Evolutionary conservation across 768 basidiomycete species (phyloP), one percentile per base, ranked within the genome.

Genomic region (Mycena metata): DNA sequence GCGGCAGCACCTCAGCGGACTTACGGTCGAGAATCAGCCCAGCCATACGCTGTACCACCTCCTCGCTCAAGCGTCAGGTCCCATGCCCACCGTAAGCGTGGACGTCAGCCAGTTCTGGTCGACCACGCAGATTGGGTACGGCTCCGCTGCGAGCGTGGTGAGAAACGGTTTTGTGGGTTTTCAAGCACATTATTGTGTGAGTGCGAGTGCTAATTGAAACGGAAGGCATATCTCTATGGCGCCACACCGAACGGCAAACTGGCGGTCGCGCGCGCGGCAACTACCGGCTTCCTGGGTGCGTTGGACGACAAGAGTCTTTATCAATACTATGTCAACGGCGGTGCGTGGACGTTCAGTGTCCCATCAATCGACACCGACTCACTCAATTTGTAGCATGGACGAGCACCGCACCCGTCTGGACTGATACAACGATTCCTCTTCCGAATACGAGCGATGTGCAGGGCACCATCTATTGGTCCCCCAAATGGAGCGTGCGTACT

Each of bases 291-390:
- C 62, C 62, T 71, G 8, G 69, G 69, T 0, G 45, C 49, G 2
- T 35, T 71, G 50, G 46, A 58, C 2, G 52, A 60, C 15, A 55
- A 67, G 36, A 60, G 43, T 26, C 11, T 67, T 0, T 71, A 71
- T 23, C 45, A 67, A 17, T 71, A 71, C 69, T 71, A 71, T 24
- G 69, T 71, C 46, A 67, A 71, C 26, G 69, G 69, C 35, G 69
- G 69, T 66, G 23, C 9, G 64, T 43, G 17, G 30, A 30, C 39
- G 5, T 15, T 39, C 15, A 12, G 11, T 21, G 5, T 8, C 7
- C 17, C 17, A 7, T 26, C 13, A n/a, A 30, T 39, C 24, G 10
- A 43, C 54, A 16, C 23, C 41, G n/a, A 23, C 7, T 36, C 39
- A 60, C 16, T 33, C 11, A 19, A 49, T 24, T 5, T 6, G n/a